Conservation (phyloP, 2,329 filamentous ascomycete genomes). For the Teratosphaeria nubilosa region DNA sequence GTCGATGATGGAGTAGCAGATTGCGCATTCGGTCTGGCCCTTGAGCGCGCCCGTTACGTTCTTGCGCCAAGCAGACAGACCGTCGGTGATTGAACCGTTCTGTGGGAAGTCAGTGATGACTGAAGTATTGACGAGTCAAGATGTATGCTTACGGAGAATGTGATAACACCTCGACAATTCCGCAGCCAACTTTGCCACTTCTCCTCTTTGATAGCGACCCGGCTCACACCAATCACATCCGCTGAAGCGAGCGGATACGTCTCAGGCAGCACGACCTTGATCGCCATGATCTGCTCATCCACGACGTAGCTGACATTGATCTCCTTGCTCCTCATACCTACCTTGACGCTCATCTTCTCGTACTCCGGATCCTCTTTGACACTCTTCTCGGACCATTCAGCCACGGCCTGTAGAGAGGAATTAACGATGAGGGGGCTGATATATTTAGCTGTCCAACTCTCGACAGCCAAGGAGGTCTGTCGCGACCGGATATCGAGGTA, state of each 20-base stretch:
- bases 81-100: conserved; percentile 81
- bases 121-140: too few relatives aligned
- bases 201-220: conserved; percentile 78
- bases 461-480: conserved; percentile 68
- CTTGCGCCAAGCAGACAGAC: conserved; percentile 70
- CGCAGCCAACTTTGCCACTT: conserved; percentile 91
- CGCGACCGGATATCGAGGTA: conserved; percentile 69
- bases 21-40: conserved; percentile 89
- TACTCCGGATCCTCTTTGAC: conserved; percentile 31
- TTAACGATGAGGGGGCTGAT: conserved; percentile 63
- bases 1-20: conserved; percentile 71
- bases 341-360: conserved; percentile 55
- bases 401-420: conserved; percentile 56
- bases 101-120: conserved; percentile 15
- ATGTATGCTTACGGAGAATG: conserved; percentile 55
- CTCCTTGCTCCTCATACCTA: conserved; percentile 61
- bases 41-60: conserved; percentile 84
- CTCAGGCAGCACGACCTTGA: conserved; percentile 69
- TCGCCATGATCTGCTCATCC: conserved; percentile 75
- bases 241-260: conserved; percentile 77
- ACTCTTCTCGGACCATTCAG: conserved; percentile 49
- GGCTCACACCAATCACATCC: conserved; percentile 63
- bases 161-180: conserved; percentile 83
- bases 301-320: conserved; percentile 77
- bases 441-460: conserved; percentile 72